Base-by-base conservation (phyloP, 148 eudicot species). In the Bassia scoparia region DNA sequence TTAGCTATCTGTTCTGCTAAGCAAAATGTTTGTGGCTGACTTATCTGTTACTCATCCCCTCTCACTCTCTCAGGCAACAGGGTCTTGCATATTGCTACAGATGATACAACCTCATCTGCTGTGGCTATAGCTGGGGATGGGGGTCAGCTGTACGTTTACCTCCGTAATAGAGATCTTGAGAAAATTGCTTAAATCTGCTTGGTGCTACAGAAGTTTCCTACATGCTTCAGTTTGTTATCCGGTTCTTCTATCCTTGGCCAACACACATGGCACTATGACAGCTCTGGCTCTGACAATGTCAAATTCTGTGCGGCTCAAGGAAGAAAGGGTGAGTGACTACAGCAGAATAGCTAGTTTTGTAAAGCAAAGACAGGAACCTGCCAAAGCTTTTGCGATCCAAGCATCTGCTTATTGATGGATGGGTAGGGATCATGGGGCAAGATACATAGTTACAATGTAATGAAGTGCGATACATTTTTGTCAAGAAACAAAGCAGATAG, bases 81-180 rank as follows among this genome's bases (percentile, higher is more conserved):
- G 13, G 83, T 88, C 55, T 86, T 92, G n/a, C 88, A 81, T 73
- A 81, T 93, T n/a, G 83, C 88, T 27, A 81, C 83, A 18, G 88
- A 82, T 85, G 82, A 81, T 67, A 83, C 92, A 71, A 69, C 71
- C 23, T 81, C 83, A 6, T 82, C 87, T 61, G 76, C 79, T 61
- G 64, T 90, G 26, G 97, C 97, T 20, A 71, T 93, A 71, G 98
- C 97, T 30, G 78, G 85, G 70, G 84, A 81, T 60, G 83, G 67
- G 63, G 82, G 82, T 74, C 82, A 87, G 82, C 77, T 93, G 77
- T 78, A 46, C 74, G 83, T 93, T 67, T 89, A 89, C 74, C 59
- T 74, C 62, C 90, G 65, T 24, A 46, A 80, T 73, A 68, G 62
- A 68, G 54, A 53, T 70, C 18, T 48, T 70, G 21, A 65, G 8